phyloP scores from a whole-genome alignment of 129 eudicot genomes.

The Artemisia argyi region DNA sequence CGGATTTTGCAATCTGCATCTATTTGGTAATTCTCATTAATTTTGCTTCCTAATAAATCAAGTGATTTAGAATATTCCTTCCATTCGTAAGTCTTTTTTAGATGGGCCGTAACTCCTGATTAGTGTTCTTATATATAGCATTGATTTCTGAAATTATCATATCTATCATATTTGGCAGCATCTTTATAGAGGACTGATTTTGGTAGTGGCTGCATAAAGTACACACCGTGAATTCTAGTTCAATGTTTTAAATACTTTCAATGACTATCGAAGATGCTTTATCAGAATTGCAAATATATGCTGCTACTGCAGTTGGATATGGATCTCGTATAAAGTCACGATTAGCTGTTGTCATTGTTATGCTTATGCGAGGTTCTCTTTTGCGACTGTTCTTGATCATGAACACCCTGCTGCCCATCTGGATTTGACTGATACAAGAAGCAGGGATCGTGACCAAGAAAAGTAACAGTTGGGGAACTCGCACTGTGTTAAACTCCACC shows the following conservation, averaged over 20 bases:
- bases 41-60: slow-evolving; percentile 1
- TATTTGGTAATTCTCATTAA: slow-evolving; percentile 8
- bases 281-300: no score
- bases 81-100: background rate
- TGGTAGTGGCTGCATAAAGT: slow-evolving; percentile 2
- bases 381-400: no score
- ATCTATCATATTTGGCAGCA: slow-evolving; percentile 19
- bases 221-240: background rate
- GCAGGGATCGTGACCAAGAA: no score
- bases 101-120: background rate
- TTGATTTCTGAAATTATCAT: slow-evolving; percentile 7
- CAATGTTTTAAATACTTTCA: background rate
- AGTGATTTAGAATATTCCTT: background rate
- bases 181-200: slow-evolving; percentile 6
- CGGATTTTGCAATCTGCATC: slow-evolving; percentile 1
- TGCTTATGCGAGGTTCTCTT: no score
- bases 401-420: no score
- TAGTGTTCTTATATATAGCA: background rate
- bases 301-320: no score
- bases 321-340: no score
- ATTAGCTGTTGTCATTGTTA: no score
- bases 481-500: no score
- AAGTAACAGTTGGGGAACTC: no score
- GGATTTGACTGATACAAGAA: no score
- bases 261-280: no score